Base-by-base conservation (phyloP, 2,329 filamentous ascomycete genomes). In the Exserohilum rostratum region DNA sequence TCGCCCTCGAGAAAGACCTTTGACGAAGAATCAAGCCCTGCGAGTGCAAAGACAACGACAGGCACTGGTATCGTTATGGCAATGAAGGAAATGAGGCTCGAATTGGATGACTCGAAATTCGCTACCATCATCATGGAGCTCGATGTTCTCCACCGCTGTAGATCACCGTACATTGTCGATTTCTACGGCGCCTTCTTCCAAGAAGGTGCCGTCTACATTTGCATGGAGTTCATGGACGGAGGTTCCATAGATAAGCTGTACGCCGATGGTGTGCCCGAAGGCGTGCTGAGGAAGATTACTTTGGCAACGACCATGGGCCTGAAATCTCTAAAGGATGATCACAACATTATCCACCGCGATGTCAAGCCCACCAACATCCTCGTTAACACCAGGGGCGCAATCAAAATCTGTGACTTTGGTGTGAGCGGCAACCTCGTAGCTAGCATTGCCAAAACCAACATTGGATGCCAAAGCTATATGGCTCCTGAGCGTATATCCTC, bases 181-280 rank as follows among this genome's bases (percentile, higher is more conserved):
- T 99, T 99, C 69, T 99, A 98, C 74, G 95, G 95, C 0, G 95
- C 95, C 5, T 99, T 99, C 75, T 99, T 97, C 82, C 95, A 99
- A 72, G 95, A 99, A 79, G 93, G 95, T 25, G 95, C 95, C 0
- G 95, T 99, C 1, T 99, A 99, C 76, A 98, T 99, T 75, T 99
- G 95, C 78, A 96, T 99, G 75, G 95, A 99, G 77, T 96, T 92
- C 77, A 99, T 99, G 95, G 93, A 99, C 72, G 95, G 95, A 42
- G 95, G 95, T 6, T 98, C 93, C 33, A 93, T 98, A 70, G 95
- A 99, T 81, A 97, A 97, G 76, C 79, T 99, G 11, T 99, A 99
- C 74, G 85, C 85, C 10, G 91, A 93, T 55, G 95, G 95, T 39
- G 88, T 99, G 9, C 92, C 95, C 0, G 95, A 99, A 73, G 85